Base-by-base conservation (phyloP, 2,329 filamentous ascomycete genomes). In the Penicillium sp. region DNA sequence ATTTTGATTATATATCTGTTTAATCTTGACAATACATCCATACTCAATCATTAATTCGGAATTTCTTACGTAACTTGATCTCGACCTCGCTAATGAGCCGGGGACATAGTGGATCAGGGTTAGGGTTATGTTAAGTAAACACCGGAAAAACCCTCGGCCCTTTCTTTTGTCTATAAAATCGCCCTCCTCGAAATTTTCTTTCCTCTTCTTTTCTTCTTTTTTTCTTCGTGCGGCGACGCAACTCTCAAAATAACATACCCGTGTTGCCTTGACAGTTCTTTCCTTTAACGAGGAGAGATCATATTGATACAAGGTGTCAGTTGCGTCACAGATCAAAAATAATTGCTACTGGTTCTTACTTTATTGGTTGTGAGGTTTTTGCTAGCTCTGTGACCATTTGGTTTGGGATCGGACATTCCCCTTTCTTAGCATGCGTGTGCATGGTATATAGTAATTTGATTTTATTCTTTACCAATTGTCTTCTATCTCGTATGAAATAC, bases 321-420 rank as follows among this genome's bases (percentile, higher is more conserved):
- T 88, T 84, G 82, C 83, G 86, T 84, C 86, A 82, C 83, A 92
- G 88, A 90, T 71, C 60, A 76, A 88, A 77, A 88, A 93, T 93
- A 89, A 93, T 93, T 91, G 88, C 88, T 78, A 73, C 79, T 75
- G 79, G 77, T 80, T 74, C 77, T 71, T 76, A 76, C 74, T 76
- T 77, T 79, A 78, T 71, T 77, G 69, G 71, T 71, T 71, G 72
- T 69, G 70, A 68, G 65, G 67, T 69, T 66, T 67, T 64, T 68
- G 63, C 68, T 64, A 70, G 70, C 72, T 68, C 70, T 74, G 67
- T 75, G 72, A 72, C 71, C 71, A 71, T 74, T 71, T 74, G 71
- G 72, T 76, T 74, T 77, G 73, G 75, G 79, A 79, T 83, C 78
- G 81, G 79, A 86, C 83, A 86, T 65, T 62, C 71, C 64, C 58